Evolutionary conservation across 306 rosid genomes (phyloP).

Genomic region (Herpetospermum pedunculosum): DNA sequence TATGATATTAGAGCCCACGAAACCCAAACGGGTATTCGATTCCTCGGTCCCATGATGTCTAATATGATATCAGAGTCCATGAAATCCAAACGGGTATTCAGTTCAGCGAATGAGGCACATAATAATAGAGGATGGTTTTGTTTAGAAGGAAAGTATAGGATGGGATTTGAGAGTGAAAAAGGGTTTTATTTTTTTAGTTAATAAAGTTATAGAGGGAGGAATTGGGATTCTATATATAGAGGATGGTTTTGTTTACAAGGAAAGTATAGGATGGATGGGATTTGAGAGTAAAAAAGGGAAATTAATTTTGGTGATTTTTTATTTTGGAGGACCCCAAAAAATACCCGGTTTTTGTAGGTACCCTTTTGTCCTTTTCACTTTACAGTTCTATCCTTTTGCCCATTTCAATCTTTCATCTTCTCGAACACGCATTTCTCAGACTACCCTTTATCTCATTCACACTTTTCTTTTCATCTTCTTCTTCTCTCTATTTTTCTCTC

Average conservation of each 20-base stretch:
- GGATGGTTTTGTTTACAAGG: neutral
- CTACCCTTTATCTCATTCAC: neutral
- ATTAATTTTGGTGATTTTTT: neutral
- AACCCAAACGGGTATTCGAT: no score
- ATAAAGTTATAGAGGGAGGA: neutral
- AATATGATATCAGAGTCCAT: no score
- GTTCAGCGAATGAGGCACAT: no score
- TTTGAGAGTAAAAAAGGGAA: neutral
- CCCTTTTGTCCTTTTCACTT: constrained; percentile 9
- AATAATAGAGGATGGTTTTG: no score
- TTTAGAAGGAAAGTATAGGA: no score
- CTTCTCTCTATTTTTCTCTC: neutral
- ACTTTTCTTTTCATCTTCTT: no score
- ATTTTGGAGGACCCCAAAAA: neutral
- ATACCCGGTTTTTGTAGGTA: constrained; percentile 3
- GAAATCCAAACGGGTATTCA: no score
- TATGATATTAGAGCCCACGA: no score
- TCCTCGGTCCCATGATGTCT: no score
- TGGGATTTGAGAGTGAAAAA: no score
- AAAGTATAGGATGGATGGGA: neutral
- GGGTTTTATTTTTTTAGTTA: no score
- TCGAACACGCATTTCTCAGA: constrained; percentile 5
- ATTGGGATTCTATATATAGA: neutral
- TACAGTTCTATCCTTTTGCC: constrained; percentile 2
- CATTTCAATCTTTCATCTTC: constrained; percentile 12